Evolutionary conservation across 2,329 filamentous ascomycete species (phyloP).

Genomic region (Hypoxylon rubiginosum): DNA sequence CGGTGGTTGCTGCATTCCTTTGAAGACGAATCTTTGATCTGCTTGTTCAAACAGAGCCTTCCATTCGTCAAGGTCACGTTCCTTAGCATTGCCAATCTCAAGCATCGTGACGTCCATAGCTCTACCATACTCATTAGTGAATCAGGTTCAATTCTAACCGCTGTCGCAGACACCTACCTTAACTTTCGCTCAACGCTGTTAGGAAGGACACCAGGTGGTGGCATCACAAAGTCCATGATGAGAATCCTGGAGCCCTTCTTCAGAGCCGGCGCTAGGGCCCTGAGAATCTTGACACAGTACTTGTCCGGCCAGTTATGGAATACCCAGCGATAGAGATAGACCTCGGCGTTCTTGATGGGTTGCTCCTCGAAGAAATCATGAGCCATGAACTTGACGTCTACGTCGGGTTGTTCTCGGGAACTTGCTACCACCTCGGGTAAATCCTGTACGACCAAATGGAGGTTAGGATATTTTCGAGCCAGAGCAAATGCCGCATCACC

Average conservation of each 20-base stretch:
- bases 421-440: conserved; percentile 17
- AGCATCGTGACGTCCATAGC: conserved; percentile 30
- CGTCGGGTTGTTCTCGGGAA: conserved; percentile 3
- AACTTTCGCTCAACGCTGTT: conserved; percentile 12
- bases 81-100: conserved; percentile 22
- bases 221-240: conserved; percentile 18
- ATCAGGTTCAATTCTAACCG: background rate
- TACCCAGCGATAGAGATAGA: conserved; percentile 59
- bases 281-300: conserved; percentile 49
- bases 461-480: conserved; percentile 4
- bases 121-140: background rate
- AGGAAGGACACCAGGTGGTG: conserved; percentile 6
- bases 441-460: conserved; percentile 32
- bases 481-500: conserved; percentile 14
- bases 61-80: conserved; percentile 26
- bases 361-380: conserved; percentile 60
- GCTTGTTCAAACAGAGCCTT: conserved; percentile 17
- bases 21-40: conserved; percentile 16
- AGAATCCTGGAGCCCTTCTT: conserved; percentile 10
- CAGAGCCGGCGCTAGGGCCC: conserved; percentile 33
- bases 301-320: conserved; percentile 61
- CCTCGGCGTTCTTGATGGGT: conserved; percentile 53
- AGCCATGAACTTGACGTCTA: conserved; percentile 40
- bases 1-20: conserved; percentile 2
- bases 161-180: conserved; percentile 1